phyloP scores from a whole-genome alignment of 805 yeast species.

The Sugiyamaella marilandica region DNA sequence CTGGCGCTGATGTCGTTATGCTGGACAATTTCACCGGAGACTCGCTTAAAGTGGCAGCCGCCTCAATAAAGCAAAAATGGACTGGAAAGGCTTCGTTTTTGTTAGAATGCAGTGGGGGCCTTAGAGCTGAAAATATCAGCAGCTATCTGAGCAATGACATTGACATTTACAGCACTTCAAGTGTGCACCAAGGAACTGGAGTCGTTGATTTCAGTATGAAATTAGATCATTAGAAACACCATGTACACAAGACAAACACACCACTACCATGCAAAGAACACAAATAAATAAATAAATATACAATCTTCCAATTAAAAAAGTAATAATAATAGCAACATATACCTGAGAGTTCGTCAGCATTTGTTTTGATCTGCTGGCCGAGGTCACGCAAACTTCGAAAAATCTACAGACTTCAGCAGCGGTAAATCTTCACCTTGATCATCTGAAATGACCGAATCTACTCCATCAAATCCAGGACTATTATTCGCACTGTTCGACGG shows the following conservation, averaged over 20 bases:
- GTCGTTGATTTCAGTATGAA: constrained; percentile 82
- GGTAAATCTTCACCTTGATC: constrained; percentile 11
- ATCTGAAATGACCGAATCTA: constrained; percentile 1
- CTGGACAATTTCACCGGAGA: constrained; percentile 78
- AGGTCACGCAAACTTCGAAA: constrained; percentile 9
- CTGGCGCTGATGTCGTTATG: constrained; percentile 96
- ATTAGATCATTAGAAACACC: constrained; percentile 41
- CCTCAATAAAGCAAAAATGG: constrained; percentile 55
- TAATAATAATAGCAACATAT: neutral
- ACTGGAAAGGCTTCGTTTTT: constrained; percentile 46
- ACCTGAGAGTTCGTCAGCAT: no score
- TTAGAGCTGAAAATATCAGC: constrained; percentile 61
- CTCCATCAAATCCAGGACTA: constrained; percentile 3
- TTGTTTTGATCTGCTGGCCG: no score
- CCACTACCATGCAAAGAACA: neutral
- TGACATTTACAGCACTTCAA: constrained; percentile 86
- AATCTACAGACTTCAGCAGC: constrained; percentile 12
- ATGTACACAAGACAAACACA: neutral
- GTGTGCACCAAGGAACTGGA: constrained; percentile 87
- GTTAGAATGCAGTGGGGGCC: constrained; percentile 90
- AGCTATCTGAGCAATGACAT: constrained; percentile 69
- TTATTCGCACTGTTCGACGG: neutral
- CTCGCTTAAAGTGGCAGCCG: constrained; percentile 61
- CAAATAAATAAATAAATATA: neutral
- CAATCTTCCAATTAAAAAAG: neutral